Evolutionary conservation across 2,329 filamentous ascomycete genomes (phyloP).

Genomic region (Sporothrix euskadiensis): DNA sequence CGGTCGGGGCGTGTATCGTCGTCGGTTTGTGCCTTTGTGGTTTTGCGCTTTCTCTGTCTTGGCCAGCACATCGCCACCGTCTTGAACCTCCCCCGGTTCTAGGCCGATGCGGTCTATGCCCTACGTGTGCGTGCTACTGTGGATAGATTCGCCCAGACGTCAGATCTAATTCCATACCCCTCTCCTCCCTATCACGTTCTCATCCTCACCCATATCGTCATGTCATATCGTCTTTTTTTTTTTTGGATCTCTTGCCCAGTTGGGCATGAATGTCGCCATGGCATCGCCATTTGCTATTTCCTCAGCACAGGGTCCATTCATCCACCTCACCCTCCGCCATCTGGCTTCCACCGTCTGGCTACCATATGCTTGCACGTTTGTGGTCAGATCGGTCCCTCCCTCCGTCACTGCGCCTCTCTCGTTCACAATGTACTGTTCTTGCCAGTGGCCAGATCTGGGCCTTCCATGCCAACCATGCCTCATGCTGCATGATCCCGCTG

Average conservation of each 20-base stretch:
- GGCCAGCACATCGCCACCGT: background rate
- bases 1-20: background rate
- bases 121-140: background rate
- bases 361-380: background rate
- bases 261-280: slow-evolving; percentile 1
- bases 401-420: background rate
- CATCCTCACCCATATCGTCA: slow-evolving; percentile 23
- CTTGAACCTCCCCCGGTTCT: slow-evolving; percentile 5
- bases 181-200: slow-evolving; percentile 26
- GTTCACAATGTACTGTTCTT: background rate
- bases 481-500: slow-evolving; percentile 8
- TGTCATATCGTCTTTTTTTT: background rate
- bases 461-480: background rate
- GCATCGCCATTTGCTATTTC: background rate
- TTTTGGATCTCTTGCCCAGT: background rate
- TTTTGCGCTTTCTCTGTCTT: background rate
- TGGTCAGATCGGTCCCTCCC: background rate
- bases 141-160: background rate
- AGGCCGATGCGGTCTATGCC: background rate
- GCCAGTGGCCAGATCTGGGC: background rate
- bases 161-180: background rate
- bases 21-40: background rate
- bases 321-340: background rate
- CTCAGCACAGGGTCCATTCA: background rate
- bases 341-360: background rate